phyloP scores from a whole-genome alignment of 176 grass and related monocot genomes.

The Rhipidocladum racemiflorum region DNA sequence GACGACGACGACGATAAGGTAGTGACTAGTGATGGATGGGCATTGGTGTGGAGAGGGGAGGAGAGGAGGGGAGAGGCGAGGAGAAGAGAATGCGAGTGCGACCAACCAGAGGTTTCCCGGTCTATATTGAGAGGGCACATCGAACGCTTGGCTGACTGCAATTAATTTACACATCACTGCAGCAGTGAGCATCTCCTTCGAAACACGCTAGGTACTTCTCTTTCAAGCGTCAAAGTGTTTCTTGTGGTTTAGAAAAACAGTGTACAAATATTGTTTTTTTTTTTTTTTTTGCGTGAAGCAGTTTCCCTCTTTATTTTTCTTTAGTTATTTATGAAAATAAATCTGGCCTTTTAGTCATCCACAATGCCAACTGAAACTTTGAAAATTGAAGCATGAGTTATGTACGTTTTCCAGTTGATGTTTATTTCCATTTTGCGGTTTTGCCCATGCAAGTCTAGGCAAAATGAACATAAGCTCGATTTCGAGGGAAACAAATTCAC shows the following conservation, averaged over 20 bases:
- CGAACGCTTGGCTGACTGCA: not conserved
- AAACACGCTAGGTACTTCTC: not conserved
- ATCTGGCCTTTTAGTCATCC: too few species aligned
- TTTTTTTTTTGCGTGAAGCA: too few species aligned
- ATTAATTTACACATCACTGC: constrained; percentile 24
- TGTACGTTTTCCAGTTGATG: too few species aligned
- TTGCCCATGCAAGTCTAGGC: too few species aligned
- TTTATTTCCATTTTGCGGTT: too few species aligned
- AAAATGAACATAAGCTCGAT: too few species aligned
- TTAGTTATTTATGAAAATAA: too few species aligned
- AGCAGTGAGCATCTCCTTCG: not conserved
- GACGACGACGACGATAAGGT: constrained; percentile 43
- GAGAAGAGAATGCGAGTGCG: not conserved
- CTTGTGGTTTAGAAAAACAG: not conserved
- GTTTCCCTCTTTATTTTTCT: too few species aligned
- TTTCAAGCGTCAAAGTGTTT: not conserved
- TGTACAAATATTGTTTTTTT: too few species aligned
- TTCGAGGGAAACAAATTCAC: too few species aligned
- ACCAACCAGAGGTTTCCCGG: constrained; percentile 33
- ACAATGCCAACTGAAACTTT: too few species aligned
- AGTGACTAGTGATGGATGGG: constrained; percentile 15
- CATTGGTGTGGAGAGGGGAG: constrained; percentile 26
- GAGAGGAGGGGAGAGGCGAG: constrained; percentile 16
- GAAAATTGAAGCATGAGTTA: too few species aligned
- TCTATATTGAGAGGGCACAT: not conserved